phyloP scores from a whole-genome alignment of 2,329 filamentous ascomycete species.

The Arthroderma sp. region DNA sequence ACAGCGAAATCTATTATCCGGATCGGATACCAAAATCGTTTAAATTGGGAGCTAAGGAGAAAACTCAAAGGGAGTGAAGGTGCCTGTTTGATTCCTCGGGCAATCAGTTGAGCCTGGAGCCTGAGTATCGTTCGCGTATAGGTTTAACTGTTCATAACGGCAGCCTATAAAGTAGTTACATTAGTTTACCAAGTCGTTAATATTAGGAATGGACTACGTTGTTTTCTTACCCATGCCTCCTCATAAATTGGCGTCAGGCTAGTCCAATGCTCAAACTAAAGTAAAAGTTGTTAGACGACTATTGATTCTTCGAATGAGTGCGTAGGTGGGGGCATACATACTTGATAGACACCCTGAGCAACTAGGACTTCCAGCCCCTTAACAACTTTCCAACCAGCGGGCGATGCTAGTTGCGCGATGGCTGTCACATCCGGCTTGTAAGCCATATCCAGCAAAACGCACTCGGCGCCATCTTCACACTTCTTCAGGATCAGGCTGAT shows the following conservation, averaged over 20 bases:
- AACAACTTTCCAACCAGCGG: constrained; percentile 69
- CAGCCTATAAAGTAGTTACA: background rate
- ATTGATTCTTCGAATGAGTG: background rate
- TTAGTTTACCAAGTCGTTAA: background rate
- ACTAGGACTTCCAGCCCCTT: constrained; percentile 80
- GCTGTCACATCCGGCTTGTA: constrained; percentile 80
- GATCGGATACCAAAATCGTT: background rate
- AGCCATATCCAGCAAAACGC: constrained; percentile 82
- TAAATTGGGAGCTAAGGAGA: background rate
- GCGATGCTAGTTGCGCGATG: constrained; percentile 69
- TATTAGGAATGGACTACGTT: background rate
- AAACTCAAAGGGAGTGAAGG: background rate
- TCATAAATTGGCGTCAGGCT: constrained; percentile 1
- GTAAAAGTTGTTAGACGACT: background rate
- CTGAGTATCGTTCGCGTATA: background rate
- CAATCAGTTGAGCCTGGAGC: background rate
- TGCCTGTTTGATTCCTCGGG: background rate
- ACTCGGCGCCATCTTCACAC: constrained; percentile 25
- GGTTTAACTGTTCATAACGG: constrained; percentile 2
- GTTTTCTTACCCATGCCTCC: background rate
- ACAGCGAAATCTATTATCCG: background rate
- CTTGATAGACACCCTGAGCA: constrained; percentile 74
- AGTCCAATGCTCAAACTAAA: constrained; percentile 1
- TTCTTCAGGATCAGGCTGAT: constrained; percentile 44
- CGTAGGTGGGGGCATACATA: constrained; percentile 31